Base-by-base conservation (phyloP, 2,329 filamentous ascomycete genomes). In the Grosmannia clavigera region DNA sequence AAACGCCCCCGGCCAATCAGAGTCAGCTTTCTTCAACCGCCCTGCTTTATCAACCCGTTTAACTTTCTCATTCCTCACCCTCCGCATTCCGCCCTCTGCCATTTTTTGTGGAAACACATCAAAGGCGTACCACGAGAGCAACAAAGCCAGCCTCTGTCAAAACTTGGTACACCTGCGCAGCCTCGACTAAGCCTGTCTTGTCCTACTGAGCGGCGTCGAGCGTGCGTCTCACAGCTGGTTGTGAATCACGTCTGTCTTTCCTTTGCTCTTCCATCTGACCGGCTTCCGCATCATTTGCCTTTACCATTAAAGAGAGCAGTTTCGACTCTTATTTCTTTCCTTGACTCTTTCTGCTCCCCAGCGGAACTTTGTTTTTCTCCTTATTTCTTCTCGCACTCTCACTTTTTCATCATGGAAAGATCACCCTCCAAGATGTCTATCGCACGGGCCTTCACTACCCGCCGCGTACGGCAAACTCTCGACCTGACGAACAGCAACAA, bases 391-490 rank as follows among this genome's bases (percentile, higher is more conserved):
- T 56, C 43, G 22, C 40, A 22, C 25, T 51, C 40, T 11, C 10
- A 35, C 7, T 16, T 27, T 25, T 14, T 53, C 62, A 22, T 9
- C 43, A 46, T 46, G 43, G 43, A 46, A n/a, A 46, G 16, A 46
- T 46, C 43, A 46, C 2, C 43, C 19, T 46, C 43, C 19, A 64
- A 54, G n/a, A 68, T 69, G 71, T 72, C 71, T 57, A 64, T 92
- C 66, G 80, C 85, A 58, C 81, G 88, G 69, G 87, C 86, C 61
- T 87, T 92, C 71, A 86, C 83, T 46, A 88, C 84, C 66, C 82
- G 83, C 72, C 83, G 85, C 72, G 76, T 75, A 66, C 87, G 84
- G 76, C 79, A 81, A 66, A 73, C 74, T 62, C 69, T 76, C 63
- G 73, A 78, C 63, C 67, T 77, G 29, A 11, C 19, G 3, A 31